phyloP scores from a whole-genome alignment of 2,329 filamentous ascomycete species.

The Claviceps capensis region DNA sequence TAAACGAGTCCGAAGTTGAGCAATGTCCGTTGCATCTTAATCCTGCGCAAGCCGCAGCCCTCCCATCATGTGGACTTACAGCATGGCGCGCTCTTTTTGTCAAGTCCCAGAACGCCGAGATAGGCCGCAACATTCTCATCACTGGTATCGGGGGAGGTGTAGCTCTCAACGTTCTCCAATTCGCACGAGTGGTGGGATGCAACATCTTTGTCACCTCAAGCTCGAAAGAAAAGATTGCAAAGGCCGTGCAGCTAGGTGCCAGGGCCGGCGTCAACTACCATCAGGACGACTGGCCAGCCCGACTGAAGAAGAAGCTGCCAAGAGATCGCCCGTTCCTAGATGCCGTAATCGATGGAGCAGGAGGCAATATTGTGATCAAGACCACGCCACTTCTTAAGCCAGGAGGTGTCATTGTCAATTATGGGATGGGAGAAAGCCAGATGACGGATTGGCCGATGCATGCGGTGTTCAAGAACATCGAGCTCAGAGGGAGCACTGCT shows the following conservation, averaged over 20 bases:
- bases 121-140: slow-evolving; percentile 63
- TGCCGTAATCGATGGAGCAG: slow-evolving; percentile 79
- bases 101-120: slow-evolving; percentile 49
- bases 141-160: slow-evolving; percentile 92
- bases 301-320: slow-evolving; percentile 49
- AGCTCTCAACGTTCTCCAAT: slow-evolving; percentile 67
- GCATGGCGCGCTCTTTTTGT: slow-evolving; percentile 75
- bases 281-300: slow-evolving; percentile 67
- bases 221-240: slow-evolving; percentile 59
- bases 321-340: slow-evolving; percentile 57
- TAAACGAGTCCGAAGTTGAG: slow-evolving; percentile 63
- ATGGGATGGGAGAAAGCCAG: slow-evolving; percentile 81
- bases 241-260: slow-evolving; percentile 59
- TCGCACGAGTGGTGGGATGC: slow-evolving; percentile 59
- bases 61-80: slow-evolving; percentile 77
- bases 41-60: slow-evolving; percentile 62
- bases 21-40: slow-evolving; percentile 58
- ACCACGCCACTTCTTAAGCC: slow-evolving; percentile 56
- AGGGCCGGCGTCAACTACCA: slow-evolving; percentile 71
- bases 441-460: slow-evolving; percentile 79
- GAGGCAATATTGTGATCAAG: slow-evolving; percentile 64
- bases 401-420: slow-evolving; percentile 69
- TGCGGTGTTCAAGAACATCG: slow-evolving; percentile 76
- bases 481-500: slow-evolving; percentile 83
- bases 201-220: slow-evolving; percentile 74